Percentiles rank a stretch among this genome's conserved stretches.
These are phyloP conservation scores for Pseudoperonospora humuli DNA, from an alignment of 352 stramenopile species.

Conservation along the genomic window DNA sequence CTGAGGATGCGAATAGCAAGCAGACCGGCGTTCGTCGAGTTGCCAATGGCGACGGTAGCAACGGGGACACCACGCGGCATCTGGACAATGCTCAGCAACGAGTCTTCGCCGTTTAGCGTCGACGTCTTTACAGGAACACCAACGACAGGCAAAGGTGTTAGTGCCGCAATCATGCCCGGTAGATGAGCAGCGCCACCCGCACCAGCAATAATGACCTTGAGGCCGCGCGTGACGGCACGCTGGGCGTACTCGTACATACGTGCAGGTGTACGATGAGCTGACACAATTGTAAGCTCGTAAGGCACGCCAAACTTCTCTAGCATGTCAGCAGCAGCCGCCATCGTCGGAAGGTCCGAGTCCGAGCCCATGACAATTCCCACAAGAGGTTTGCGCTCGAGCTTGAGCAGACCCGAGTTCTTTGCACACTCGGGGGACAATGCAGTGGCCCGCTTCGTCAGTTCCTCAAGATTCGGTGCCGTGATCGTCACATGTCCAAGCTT, in stretches of 20 bases:
- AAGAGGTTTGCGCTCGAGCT: constrained; percentile 21
- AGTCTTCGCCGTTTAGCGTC: constrained; percentile 96
- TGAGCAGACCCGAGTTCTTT: constrained; percentile 31
- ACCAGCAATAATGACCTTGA: constrained; percentile 93
- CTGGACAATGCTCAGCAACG: constrained; percentile 97
- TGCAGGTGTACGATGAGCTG: constrained; percentile 94
- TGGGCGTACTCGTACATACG: constrained; percentile 96
- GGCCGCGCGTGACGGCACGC: constrained; percentile 76
- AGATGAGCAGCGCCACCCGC: constrained; percentile 96
- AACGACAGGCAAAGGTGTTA: constrained; percentile 88
- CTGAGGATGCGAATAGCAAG: constrained; percentile 94
- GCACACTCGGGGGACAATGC: constrained; percentile 40
- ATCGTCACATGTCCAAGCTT: constrained; percentile 98
- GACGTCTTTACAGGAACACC: constrained; percentile 97
- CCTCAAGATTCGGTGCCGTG: constrained; percentile 74
- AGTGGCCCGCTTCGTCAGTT: constrained; percentile 71
- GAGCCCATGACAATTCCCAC: constrained; percentile 90
- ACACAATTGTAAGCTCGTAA: constrained; percentile 97
- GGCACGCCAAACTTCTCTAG: constrained; percentile 93
- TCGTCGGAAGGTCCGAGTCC: constrained; percentile 95
- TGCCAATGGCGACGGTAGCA: constrained; percentile 97
- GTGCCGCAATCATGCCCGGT: constrained; percentile 89
- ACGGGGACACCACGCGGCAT: constrained; percentile 98
- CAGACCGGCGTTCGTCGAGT: constrained; percentile 96
- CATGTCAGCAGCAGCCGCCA: constrained; percentile 93